A percentile compares a stretch with the other conserved stretches of the same genome.
Conservation (phyloP, 179 eudicot genomes). For the Drosera spatulata region DNA sequence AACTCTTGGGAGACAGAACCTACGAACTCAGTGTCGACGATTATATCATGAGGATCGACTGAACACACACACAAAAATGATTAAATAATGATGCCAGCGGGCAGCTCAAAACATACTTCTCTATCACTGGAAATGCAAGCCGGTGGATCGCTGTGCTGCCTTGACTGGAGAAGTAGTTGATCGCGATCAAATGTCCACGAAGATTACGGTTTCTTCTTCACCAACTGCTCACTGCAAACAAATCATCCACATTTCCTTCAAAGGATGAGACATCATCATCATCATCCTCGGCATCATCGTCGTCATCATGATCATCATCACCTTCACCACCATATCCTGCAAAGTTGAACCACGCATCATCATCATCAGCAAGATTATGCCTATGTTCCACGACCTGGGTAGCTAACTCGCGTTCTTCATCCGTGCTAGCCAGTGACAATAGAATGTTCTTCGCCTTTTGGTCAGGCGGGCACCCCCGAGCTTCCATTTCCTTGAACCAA, state of each 20-base stretch:
- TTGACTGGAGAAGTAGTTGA: neutral
- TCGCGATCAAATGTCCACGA: neutral
- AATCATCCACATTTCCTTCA: neutral
- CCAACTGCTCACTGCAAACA: slow-evolving; percentile 1
- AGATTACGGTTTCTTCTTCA: neutral
- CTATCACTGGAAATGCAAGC: too few relatives aligned
- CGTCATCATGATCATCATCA: slow-evolving; percentile 13
- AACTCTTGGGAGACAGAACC: too few relatives aligned
- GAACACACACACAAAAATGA: too few relatives aligned
- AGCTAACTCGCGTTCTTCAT: slow-evolving; percentile 71
- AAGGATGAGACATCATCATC: slow-evolving; percentile 1
- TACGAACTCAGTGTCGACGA: too few relatives aligned
- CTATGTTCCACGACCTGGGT: slow-evolving; percentile 27
- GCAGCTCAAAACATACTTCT: too few relatives aligned
- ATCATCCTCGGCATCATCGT: slow-evolving; percentile 12
- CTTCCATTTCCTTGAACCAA: slow-evolving; percentile 91
- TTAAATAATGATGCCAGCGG: too few relatives aligned
- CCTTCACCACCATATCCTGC: slow-evolving; percentile 7
- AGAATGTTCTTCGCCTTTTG: slow-evolving; percentile 89
- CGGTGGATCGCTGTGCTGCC: too few relatives aligned
- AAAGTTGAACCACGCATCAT: neutral
- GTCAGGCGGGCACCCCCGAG: slow-evolving; percentile 64
- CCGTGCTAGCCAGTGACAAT: slow-evolving; percentile 61
- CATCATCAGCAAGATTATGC: slow-evolving; percentile 1
- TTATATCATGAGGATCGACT: too few relatives aligned